Evolutionary conservation across 1,284 basidiomycete species (phyloP).

Genomic region (Coniophora puteana): DNA sequence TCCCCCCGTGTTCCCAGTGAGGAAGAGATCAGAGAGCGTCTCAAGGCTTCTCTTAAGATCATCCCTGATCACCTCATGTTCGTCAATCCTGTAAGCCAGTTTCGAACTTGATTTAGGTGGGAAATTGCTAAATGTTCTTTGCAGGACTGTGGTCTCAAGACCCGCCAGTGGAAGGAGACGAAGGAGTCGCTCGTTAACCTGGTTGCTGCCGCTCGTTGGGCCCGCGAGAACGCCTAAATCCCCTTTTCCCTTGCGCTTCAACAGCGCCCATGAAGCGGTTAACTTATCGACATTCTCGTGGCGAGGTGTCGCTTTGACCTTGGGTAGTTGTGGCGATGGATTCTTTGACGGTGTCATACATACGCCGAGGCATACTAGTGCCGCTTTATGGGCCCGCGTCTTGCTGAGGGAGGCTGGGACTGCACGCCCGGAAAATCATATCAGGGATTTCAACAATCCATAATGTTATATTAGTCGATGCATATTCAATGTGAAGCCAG

Average conservation of each 20-base stretch:
- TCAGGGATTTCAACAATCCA: constrained; percentile 66
- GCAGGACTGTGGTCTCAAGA: constrained; percentile 85
- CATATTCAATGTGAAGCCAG: too few relatives aligned
- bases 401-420: constrained; percentile 34
- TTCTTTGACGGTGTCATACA: constrained; percentile 20
- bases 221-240: constrained; percentile 73
- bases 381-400: constrained; percentile 33
- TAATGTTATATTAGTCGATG: too few relatives aligned
- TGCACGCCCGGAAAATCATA: constrained; percentile 35
- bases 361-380: constrained; percentile 14
- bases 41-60: constrained; percentile 80
- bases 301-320: constrained; percentile 30
- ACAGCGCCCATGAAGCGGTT: constrained; percentile 69
- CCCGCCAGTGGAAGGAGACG: constrained; percentile 97
- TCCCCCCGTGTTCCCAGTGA: constrained; percentile 95
- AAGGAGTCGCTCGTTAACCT: constrained; percentile 86
- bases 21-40: constrained; percentile 94
- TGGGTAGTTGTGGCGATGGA: constrained; percentile 45
- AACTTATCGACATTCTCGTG: constrained; percentile 34
- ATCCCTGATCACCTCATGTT: constrained; percentile 81
- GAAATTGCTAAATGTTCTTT: constrained; percentile 8
- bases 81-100: constrained; percentile 85
- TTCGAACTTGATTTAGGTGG: constrained; percentile 11
- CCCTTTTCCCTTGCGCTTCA: constrained; percentile 75
- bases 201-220: constrained; percentile 89